These are phyloP conservation scores for Yarrowia divulgata DNA, from an alignment of 805 yeast genomes.

Conservation along the genomic window DNA sequence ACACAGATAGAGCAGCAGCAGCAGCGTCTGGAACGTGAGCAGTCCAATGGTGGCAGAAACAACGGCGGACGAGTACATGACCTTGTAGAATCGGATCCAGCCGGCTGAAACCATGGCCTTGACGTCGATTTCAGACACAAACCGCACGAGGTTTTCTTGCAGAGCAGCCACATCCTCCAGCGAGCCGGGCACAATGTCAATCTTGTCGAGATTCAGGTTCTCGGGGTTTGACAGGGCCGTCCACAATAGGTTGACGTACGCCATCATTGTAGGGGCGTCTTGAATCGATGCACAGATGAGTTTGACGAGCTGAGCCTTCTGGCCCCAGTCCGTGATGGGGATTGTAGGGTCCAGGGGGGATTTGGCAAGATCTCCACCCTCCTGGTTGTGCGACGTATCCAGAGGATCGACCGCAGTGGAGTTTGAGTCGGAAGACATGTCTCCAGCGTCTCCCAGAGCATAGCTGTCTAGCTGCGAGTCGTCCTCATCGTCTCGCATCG, in stretches of 20 bases:
- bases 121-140: constrained; percentile 21
- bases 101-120: constrained; percentile 30
- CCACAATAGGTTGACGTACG: constrained; percentile 17
- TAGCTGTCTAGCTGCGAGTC: not conserved
- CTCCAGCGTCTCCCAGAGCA: not conserved
- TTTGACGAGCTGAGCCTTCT: constrained; percentile 27
- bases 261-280: constrained; percentile 36
- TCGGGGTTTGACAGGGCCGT: constrained; percentile 31
- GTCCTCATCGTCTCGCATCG: constrained; percentile 2
- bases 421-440: constrained; percentile 17
- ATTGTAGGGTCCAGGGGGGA: constrained; percentile 6
- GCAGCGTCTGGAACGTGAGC: constrained; percentile 14
- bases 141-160: constrained; percentile 8
- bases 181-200: constrained; percentile 27
- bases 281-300: constrained; percentile 26
- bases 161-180: constrained; percentile 30
- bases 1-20: constrained; percentile 17
- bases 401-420: constrained; percentile 26
- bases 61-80: constrained; percentile 18
- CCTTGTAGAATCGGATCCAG: constrained; percentile 33
- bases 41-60: constrained; percentile 16
- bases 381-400: not conserved
- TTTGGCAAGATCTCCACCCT: not conserved
- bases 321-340: constrained; percentile 39
- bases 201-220: constrained; percentile 25